Evolutionary conservation across 129 eudicot genomes (phyloP).

Genomic region (Glebionis coronaria): DNA sequence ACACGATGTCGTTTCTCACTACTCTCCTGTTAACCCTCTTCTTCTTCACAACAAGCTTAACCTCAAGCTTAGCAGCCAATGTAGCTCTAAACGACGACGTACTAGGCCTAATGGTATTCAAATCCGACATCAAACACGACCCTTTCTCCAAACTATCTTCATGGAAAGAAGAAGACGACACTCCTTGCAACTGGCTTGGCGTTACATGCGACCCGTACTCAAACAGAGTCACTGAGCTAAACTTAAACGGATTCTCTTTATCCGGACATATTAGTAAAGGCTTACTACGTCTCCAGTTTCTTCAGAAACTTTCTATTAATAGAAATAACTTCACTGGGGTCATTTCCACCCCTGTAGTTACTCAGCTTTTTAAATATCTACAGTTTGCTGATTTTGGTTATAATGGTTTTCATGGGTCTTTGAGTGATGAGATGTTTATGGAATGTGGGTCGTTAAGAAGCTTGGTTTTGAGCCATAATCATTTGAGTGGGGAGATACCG

Average conservation of each 20-base stretch:
- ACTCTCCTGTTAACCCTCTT: constrained; percentile 5
- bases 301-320: constrained; percentile 56
- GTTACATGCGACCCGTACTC: constrained; percentile 65
- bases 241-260: constrained; percentile 53
- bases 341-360: constrained; percentile 44
- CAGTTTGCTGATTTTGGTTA: constrained; percentile 52
- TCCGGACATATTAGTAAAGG: constrained; percentile 78
- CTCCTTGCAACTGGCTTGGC: constrained; percentile 78
- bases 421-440: constrained; percentile 55
- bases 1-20: constrained; percentile 25
- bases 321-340: constrained; percentile 71
- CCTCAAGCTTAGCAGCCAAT: constrained; percentile 23
- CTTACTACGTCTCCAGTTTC: constrained; percentile 57
- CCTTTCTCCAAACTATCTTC: constrained; percentile 59
- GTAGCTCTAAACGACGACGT: constrained; percentile 89
- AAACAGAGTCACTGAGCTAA: constrained; percentile 65
- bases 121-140: constrained; percentile 59
- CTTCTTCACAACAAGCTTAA: constrained; percentile 14
- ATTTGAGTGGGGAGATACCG: constrained; percentile 65
- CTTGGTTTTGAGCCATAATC: constrained; percentile 58
- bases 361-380: constrained; percentile 47
- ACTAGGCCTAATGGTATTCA: constrained; percentile 77
- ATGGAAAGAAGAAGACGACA: constrained; percentile 80
- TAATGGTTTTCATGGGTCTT: constrained; percentile 50
- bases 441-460: constrained; percentile 68